Evolutionary conservation across 208 protist genomes (phyloP).

Genomic region (Leishmania gerbilli): DNA sequence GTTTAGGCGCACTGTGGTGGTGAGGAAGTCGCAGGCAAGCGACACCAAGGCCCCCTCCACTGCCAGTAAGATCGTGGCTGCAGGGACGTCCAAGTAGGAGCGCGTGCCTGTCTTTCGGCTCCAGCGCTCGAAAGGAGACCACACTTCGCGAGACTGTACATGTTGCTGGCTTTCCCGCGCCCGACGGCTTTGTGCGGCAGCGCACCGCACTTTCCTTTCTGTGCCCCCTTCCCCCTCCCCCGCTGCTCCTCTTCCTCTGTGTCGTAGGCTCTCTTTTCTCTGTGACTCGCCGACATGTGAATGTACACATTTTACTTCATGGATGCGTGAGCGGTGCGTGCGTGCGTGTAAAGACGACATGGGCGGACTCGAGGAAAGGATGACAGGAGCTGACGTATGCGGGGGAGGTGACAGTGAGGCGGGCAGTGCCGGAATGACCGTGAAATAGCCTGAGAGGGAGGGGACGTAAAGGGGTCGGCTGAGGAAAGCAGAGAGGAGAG

Average conservation of each 20-base stretch:
- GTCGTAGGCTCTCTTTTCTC: background rate
- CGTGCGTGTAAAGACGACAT: background rate
- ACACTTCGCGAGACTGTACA: background rate
- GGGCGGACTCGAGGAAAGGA: background rate
- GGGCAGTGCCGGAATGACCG: background rate
- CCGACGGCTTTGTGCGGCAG: background rate
- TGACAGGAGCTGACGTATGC: background rate
- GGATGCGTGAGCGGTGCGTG: no score
- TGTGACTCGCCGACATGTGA: background rate
- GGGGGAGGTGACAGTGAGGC: background rate
- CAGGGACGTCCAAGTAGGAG: background rate
- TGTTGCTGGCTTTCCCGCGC: background rate
- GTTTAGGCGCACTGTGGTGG: conserved; percentile 9
- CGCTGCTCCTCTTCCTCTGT: background rate
- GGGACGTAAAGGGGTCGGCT: background rate
- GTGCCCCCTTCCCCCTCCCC: background rate
- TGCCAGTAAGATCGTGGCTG: no score
- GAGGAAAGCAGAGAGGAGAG: background rate
- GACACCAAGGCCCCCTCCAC: background rate
- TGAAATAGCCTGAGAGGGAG: background rate
- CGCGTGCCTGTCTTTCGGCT: background rate
- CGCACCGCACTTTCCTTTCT: background rate
- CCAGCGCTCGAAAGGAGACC: background rate
- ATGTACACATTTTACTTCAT: background rate
- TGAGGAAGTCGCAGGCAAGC: background rate